Evolutionary conservation across 2,329 filamentous ascomycete genomes (phyloP), one percentile per base, ranked within the genome.

Genomic region (Diaporthe humulicola): DNA sequence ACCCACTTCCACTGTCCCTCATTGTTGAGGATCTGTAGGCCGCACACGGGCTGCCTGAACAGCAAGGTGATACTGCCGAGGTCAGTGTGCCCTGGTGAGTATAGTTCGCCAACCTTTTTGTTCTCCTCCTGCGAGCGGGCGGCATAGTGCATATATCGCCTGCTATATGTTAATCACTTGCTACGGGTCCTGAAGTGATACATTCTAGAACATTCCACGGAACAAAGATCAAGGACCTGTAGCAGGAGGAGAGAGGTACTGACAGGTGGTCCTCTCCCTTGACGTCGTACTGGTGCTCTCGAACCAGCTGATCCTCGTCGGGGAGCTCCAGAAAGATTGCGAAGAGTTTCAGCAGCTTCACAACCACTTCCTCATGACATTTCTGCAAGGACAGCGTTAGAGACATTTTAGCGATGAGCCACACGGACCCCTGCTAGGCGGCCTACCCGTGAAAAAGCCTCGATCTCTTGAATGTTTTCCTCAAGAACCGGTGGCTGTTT

Each of bases 71-170:
- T 83, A 0, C 87, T 88, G 0, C 89, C 89, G 0, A 91, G 81
- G 75, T 92, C 90, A 0, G 89, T 91, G 77, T 91, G 89, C 0
- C 89, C 89, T 0, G 82, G 82, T 0, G 84, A 83, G 76, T 87
- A 88, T 0, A 89, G 81, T 28, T 83, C 81, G 0, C 85, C 85
- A 2, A 85, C 83, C 52, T 82, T 83, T 40, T 83, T 84, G 73
- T 87, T 87, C 33, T 89, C 86, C n/a, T 88, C 85, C 0, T 84
- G 79, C 0, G 83, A 85, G 48, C 89, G 87, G 0, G 86, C 85
- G 12, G 85, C 84, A 75, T 91, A 91, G 66, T 88, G 85, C 89
- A 92, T 92, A 80, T 91, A 92, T 3, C 91, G 86, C n/a, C n/a
- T n/a, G n/a, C n/a, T n/a, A n/a, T n/a, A n/a, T n/a, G n/a, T n/a